Evolutionary conservation across 306 rosid species (phyloP).

Genomic region (Morella rubra): DNA sequence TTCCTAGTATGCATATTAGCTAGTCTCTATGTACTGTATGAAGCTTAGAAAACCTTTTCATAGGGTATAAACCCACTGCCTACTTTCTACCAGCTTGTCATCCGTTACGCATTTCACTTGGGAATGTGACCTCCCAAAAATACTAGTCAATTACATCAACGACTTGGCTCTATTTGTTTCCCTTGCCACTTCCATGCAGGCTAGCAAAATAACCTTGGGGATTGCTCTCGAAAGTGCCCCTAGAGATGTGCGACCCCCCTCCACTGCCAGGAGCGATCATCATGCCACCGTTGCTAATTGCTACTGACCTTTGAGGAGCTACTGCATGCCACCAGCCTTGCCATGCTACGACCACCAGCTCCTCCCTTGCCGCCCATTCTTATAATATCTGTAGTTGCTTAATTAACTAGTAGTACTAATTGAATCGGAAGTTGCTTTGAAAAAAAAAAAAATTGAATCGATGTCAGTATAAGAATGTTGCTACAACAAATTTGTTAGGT

Average conservation of each 20-base stretch:
- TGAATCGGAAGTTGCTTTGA: no score
- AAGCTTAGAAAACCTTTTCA: no score
- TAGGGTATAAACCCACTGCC: no score
- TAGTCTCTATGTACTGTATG: no score
- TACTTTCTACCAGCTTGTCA: no score
- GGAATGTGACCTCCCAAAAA: background rate
- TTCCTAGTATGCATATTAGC: no score
- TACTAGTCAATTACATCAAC: background rate
- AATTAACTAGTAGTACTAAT: no score
- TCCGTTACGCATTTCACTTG: no score
- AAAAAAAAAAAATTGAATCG: no score
- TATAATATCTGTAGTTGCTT: background rate
- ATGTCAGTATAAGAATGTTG: background rate
- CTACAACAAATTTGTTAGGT: no score
- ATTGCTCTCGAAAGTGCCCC: background rate
- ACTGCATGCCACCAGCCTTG: no score
- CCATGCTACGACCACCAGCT: background rate
- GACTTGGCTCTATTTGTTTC: background rate
- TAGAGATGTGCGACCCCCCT: conserved; percentile 3
- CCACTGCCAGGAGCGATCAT: conserved; percentile 17
- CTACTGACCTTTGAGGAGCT: background rate
- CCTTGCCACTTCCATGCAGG: background rate
- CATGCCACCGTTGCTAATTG: background rate
- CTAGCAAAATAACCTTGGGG: conserved; percentile 1
- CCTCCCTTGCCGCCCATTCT: conserved; percentile 3